phyloP scores from a whole-genome alignment of 257 asterid species.

The Eucommia ulmoides region DNA sequence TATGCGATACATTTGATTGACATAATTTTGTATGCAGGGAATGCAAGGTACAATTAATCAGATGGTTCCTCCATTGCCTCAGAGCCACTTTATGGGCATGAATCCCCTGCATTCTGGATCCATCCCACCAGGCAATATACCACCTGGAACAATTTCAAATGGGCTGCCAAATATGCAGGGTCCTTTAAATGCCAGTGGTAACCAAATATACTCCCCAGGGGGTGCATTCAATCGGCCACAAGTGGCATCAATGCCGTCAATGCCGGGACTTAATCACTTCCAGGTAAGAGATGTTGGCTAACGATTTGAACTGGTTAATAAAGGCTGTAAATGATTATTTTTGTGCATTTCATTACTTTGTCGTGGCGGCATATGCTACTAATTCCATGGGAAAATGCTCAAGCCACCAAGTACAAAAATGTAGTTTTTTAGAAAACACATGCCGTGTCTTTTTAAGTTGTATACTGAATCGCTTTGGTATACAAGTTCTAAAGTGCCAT shows the following conservation, averaged over 20 bases:
- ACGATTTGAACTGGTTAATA: neutral
- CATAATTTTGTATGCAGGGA: conserved; percentile 22
- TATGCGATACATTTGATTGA: conserved; percentile 9
- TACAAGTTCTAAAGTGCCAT: too few species aligned
- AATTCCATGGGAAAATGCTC: too few species aligned
- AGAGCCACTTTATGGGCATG: conserved; percentile 75
- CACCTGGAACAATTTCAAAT: conserved; percentile 44
- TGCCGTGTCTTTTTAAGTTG: neutral
- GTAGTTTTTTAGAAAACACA: neutral
- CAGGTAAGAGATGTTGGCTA: conserved; percentile 42
- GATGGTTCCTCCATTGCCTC: conserved; percentile 71
- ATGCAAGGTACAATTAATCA: conserved; percentile 77
- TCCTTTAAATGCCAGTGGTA: conserved; percentile 36
- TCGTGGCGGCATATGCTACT: neutral
- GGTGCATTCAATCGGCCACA: conserved; percentile 81
- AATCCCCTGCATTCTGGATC: conserved; percentile 63
- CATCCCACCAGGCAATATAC: conserved; percentile 55
- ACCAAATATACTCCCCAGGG: conserved; percentile 73
- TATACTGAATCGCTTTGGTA: neutral
- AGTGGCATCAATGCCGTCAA: conserved; percentile 75
- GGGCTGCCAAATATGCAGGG: conserved; percentile 49
- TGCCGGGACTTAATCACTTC: conserved; percentile 77
- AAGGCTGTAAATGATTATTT: neutral
- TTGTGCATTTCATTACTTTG: neutral
- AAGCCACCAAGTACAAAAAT: too few species aligned